Conservation (phyloP, 2,329 filamentous ascomycete genomes). For the Thelonectria discophora region DNA sequence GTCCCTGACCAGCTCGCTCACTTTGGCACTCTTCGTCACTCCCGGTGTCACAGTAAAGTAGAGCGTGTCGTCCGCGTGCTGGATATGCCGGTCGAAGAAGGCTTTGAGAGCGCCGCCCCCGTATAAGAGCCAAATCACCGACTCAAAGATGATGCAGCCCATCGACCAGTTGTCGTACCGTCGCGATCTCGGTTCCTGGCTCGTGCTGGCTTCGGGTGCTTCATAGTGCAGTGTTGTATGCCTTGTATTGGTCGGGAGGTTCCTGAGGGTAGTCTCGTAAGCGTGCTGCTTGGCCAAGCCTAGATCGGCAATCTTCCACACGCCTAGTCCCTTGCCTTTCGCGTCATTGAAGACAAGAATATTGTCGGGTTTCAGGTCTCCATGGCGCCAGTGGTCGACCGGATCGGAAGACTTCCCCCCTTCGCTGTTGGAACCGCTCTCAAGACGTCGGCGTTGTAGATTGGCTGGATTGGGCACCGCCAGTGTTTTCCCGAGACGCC, state of each 20-base stretch:
- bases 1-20: background rate
- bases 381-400: slow-evolving; percentile 23
- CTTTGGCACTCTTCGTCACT: background rate
- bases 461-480: background rate
- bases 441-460: background rate
- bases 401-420: background rate
- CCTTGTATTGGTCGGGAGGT: slow-evolving; percentile 10
- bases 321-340: slow-evolving; percentile 10
- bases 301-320: slow-evolving; percentile 28
- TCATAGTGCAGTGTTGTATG: slow-evolving; percentile 29
- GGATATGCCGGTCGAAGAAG: slow-evolving; percentile 4
- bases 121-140: slow-evolving; percentile 42
- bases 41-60: background rate
- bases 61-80: background rate
- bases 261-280: slow-evolving; percentile 9
- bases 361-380: slow-evolving; percentile 30
- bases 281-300: slow-evolving; percentile 29
- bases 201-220: slow-evolving; percentile 27
- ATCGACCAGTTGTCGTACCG: slow-evolving; percentile 46
- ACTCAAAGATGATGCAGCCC: slow-evolving; percentile 44
- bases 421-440: slow-evolving; percentile 1
- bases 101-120: slow-evolving; percentile 21
- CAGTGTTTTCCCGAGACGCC: background rate
- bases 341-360: slow-evolving; percentile 23
- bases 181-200: slow-evolving; percentile 27